Conservation (phyloP, 2,329 filamentous ascomycete species). For the Thermothelomyces thermophilus region DNA sequence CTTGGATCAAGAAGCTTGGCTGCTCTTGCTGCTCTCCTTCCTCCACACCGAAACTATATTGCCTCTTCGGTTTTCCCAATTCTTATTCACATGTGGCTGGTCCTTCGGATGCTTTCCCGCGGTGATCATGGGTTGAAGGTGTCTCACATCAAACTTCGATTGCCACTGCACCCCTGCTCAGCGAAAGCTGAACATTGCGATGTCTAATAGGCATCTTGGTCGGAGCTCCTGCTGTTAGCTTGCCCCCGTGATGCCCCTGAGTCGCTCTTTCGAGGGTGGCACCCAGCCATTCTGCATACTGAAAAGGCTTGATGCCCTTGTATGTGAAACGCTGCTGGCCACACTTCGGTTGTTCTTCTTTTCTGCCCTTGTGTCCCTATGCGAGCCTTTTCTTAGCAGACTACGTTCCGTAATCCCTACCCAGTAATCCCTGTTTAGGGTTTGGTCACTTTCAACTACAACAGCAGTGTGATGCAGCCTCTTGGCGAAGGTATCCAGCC, state of each 20-base stretch:
- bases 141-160: constrained; percentile 5
- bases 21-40: neutral
- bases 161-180: neutral
- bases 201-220: neutral
- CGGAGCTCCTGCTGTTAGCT: neutral
- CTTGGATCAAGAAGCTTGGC: neutral
- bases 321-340: neutral
- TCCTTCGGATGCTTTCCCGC: constrained; percentile 5
- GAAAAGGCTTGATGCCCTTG: neutral
- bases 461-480: neutral
- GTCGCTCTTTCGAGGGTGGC: neutral
- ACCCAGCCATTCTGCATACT: neutral
- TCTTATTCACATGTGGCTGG: neutral
- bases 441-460: no score
- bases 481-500: neutral
- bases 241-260: neutral
- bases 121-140: constrained; percentile 3
- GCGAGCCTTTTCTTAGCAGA: constrained; percentile 2
- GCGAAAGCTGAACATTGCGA: neutral
- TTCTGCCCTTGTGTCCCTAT: neutral
- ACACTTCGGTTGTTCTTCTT: neutral
- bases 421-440: no score
- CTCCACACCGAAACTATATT: neutral
- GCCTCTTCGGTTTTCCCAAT: neutral
- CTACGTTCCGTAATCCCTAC: no score